phyloP scores from a whole-genome alignment of 2,329 filamentous ascomycete genomes.

The Emergomyces pasteurianus region DNA sequence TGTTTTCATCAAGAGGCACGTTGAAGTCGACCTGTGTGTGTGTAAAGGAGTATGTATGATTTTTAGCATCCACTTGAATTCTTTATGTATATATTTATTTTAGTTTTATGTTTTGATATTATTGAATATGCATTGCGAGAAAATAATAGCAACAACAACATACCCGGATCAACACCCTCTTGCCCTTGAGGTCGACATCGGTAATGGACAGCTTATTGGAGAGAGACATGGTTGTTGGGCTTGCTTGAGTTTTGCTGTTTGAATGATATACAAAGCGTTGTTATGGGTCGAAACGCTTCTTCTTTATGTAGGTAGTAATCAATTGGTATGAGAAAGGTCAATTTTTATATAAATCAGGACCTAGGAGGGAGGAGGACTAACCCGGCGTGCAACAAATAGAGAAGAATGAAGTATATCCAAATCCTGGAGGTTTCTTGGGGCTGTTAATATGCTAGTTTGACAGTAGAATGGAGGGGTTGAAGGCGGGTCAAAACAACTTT shows the following conservation, averaged over 20 bases:
- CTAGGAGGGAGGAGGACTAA: background rate
- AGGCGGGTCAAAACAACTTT: background rate
- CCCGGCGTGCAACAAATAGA: background rate
- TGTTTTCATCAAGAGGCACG: conserved; percentile 84
- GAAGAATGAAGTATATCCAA: background rate
- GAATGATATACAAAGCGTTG: background rate
- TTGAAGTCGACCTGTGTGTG: conserved; percentile 87
- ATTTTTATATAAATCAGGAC: background rate
- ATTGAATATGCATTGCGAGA: background rate
- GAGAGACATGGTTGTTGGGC: conserved; percentile 66
- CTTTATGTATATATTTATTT: background rate
- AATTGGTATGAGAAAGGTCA: background rate
- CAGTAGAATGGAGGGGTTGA: too few relatives aligned
- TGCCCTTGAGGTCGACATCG: conserved; percentile 94
- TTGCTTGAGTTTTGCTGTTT: background rate
- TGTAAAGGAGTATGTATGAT: conserved; percentile 15
- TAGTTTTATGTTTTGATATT: background rate
- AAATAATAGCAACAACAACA: too few relatives aligned
- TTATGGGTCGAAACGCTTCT: background rate
- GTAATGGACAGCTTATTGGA: conserved; percentile 96
- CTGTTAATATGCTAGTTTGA: too few relatives aligned
- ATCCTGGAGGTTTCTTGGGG: too few relatives aligned
- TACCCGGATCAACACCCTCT: conserved; percentile 95
- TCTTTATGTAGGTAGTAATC: background rate
- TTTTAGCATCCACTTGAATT: too few relatives aligned